Base-by-base conservation (phyloP, 495 filamentous ascomycete genomes). In the Sabuloglossum arenarium region DNA sequence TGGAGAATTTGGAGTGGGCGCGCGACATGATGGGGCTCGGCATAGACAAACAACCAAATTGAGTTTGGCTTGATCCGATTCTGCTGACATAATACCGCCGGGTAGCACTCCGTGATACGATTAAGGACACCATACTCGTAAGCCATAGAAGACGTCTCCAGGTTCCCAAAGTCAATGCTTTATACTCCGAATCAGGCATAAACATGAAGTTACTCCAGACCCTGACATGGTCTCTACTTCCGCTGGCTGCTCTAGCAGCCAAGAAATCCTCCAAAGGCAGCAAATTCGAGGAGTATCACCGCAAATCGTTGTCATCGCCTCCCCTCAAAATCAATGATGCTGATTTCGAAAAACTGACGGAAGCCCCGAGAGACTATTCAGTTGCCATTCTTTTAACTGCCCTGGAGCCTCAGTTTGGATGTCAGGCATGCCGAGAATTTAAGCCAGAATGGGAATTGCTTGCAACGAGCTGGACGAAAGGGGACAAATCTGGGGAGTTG, bases 381-480 rank as follows among this genome's bases (percentile, higher is more conserved):
- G 76, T 82, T 14, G 84, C 79, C 8, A 79, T 97, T 1, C 77
- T 97, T 31, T 71, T 99, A 54, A 99, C 93, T 10, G 91, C 91
- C 53, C 68, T 87, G 59, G 88, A 96, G 62, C 64, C 82, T 39
- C 78, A 86, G 24, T 96, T 82, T 70, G 87, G 86, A 28, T 99
- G 91, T 66, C 69, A 79, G 54, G 73, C 96, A 49, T 99, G 91
- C 66, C 77, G 79, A 34, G 85, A 93, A 55, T 95, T 97, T 69
- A 81, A 91, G 64, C 84, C 91, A 0, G 93, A 99, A 69, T 99
- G 88, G 82, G 85, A 94, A 25, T 66, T 99, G 24, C 75, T 99
- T 31, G 76, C 78, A 16, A 84, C 78, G 64, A 93, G 86, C 71
- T 99, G 91, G 91, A 75, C 74, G 58, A 84, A 80, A 64, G 87